phyloP scores from a whole-genome alignment of 2,329 filamentous ascomycete genomes.

The Phyllosticta citriasiana region DNA sequence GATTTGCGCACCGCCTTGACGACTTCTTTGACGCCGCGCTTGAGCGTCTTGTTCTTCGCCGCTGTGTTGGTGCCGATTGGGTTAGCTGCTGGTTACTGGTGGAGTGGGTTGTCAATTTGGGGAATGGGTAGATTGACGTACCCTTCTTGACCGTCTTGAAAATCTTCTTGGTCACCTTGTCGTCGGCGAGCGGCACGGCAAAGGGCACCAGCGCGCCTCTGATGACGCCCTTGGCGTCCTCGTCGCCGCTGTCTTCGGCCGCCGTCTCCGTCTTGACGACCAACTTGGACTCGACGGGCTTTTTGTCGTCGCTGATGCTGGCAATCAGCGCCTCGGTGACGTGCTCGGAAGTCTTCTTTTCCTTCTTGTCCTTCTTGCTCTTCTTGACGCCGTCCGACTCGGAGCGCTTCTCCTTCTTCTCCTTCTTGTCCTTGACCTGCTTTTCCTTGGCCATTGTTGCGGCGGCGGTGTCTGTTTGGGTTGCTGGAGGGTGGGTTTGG shows the following conservation, averaged over 20 bases:
- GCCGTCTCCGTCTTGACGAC: conserved; percentile 49
- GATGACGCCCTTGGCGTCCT: conserved; percentile 41
- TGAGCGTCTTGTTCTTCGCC: conserved; percentile 88
- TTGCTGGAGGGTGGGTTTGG: neutral
- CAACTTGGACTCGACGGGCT: conserved; percentile 2
- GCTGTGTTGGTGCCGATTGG: conserved; percentile 43
- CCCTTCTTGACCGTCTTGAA: conserved; percentile 56
- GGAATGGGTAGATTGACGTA: conserved; percentile 19
- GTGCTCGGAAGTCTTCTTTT: conserved; percentile 23
- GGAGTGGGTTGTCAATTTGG: neutral
- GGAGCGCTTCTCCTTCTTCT: conserved; percentile 61
- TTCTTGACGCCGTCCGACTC: conserved; percentile 29
- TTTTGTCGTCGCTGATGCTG: conserved; percentile 43
- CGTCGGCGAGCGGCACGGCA: conserved; percentile 68
- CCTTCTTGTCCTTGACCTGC: conserved; percentile 39
- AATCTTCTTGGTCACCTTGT: conserved; percentile 61
- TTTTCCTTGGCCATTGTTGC: conserved; percentile 27
- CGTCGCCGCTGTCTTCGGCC: conserved; percentile 46
- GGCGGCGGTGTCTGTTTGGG: neutral
- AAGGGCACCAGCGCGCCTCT: conserved; percentile 64
- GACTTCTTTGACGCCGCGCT: conserved; percentile 97
- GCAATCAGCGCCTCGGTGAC: conserved; percentile 46
- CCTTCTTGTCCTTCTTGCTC: conserved; percentile 38
- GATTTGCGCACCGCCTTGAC: conserved; percentile 98
- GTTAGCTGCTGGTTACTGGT: conserved; percentile 4